Evolutionary conservation across 129 eudicot genomes (phyloP).

Genomic region (Rutidosis leptorrhynchoides): DNA sequence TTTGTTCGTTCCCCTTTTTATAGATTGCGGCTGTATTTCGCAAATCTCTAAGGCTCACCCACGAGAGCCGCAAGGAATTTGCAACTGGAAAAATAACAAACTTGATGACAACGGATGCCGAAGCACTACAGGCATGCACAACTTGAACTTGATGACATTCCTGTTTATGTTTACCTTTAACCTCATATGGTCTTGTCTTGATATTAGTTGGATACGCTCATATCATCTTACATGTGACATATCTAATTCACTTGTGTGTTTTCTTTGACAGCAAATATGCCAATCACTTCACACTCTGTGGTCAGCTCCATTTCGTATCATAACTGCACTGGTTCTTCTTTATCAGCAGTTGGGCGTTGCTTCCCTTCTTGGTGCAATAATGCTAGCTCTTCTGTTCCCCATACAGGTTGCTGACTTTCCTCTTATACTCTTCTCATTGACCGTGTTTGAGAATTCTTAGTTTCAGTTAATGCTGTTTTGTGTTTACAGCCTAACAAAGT

Average conservation of each 20-base stretch:
- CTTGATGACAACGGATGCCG: slow-evolving; percentile 93
- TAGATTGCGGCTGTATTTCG: slow-evolving; percentile 95
- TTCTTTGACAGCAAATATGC: slow-evolving; percentile 67
- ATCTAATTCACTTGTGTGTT: slow-evolving; percentile 5
- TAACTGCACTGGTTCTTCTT: slow-evolving; percentile 78
- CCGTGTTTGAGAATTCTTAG: too few relatives aligned
- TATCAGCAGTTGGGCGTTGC: slow-evolving; percentile 85
- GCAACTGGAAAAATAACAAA: slow-evolving; percentile 86
- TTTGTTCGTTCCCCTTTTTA: too few relatives aligned
- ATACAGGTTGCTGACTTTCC: too few relatives aligned
- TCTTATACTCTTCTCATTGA: too few relatives aligned
- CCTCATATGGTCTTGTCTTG: too few relatives aligned
- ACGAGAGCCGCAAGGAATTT: slow-evolving; percentile 78
- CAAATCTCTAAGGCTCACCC: slow-evolving; percentile 80
- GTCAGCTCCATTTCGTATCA: slow-evolving; percentile 93
- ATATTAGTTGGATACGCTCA: too few relatives aligned
- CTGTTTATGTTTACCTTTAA: too few relatives aligned
- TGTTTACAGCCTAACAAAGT: too few relatives aligned
- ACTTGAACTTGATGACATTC: too few relatives aligned
- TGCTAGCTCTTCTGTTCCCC: slow-evolving; percentile 80
- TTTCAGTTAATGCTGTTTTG: too few relatives aligned
- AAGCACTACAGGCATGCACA: slow-evolving; percentile 92
- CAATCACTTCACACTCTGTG: slow-evolving; percentile 84
- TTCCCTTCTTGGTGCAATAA: slow-evolving; percentile 74
- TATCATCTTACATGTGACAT: too few relatives aligned